Percentiles rank a stretch among this genome's conserved stretches.
These are phyloP conservation scores for Podospora conica DNA, from an alignment of 495 filamentous ascomycete genomes.

Conservation along the genomic window DNA sequence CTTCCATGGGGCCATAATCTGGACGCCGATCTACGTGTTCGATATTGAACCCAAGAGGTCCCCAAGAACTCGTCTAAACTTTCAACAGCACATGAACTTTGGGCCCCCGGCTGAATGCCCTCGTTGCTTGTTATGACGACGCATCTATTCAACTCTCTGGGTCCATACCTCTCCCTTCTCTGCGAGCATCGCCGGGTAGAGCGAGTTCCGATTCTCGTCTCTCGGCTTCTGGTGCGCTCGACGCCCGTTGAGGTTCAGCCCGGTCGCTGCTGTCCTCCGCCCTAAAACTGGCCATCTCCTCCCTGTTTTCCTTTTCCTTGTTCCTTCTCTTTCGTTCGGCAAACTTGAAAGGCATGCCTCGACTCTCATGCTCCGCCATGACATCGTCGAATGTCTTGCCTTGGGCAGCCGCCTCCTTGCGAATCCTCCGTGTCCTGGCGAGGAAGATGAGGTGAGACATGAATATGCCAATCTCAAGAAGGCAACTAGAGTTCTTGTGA, in stretches of 20 bases:
- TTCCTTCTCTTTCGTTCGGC: constrained; percentile 29
- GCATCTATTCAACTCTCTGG: not conserved
- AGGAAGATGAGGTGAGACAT: constrained; percentile 62
- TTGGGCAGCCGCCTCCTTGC: constrained; percentile 49
- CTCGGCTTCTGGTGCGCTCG: not conserved
- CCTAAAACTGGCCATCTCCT: not conserved
- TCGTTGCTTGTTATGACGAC: not conserved
- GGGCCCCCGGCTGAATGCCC: not conserved
- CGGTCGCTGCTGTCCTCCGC: not conserved
- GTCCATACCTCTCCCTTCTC: not conserved
- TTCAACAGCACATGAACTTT: no score
- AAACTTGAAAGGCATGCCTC: constrained; percentile 34
- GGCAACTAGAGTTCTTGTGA: constrained; percentile 37
- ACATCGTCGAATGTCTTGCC: constrained; percentile 61
- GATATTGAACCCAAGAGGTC: no score
- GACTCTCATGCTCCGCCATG: constrained; percentile 35
- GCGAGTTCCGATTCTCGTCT: not conserved
- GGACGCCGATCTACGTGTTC: no score
- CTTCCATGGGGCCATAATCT: no score
- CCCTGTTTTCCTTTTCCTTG: not conserved
- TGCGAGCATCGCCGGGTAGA: not conserved
- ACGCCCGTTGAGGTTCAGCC: not conserved
- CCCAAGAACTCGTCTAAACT: no score
- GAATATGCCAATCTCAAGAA: constrained; percentile 66
- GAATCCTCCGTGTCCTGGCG: constrained; percentile 54